A percentile compares a stretch with the other conserved stretches of the same genome.
These are phyloP conservation scores for Graphilbum sp. DNA, from an alignment of 2,329 filamentous ascomycete species.

Conservation along the genomic window DNA sequence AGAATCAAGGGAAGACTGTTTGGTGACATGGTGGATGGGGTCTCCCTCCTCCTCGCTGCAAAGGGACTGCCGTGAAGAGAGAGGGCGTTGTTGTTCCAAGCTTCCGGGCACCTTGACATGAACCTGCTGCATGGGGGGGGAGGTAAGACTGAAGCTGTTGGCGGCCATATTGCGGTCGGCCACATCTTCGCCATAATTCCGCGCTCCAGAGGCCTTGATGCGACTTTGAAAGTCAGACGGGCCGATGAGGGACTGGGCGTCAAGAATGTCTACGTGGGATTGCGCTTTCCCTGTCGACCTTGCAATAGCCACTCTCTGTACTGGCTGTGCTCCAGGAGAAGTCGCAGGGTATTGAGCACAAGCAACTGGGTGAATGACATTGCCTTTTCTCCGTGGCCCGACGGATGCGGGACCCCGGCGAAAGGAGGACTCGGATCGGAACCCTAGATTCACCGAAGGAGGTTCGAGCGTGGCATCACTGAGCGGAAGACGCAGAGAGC, in stretches of 20 bases:
- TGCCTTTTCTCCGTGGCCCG: too few species aligned
- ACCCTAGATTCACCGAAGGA: too few species aligned
- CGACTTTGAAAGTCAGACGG: constrained; percentile 31
- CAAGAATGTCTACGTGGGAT: constrained; percentile 34
- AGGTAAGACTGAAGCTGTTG: constrained; percentile 18
- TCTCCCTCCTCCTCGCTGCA: not conserved
- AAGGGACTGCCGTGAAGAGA: constrained; percentile 5
- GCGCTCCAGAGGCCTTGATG: constrained; percentile 30
- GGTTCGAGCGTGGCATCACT: too few species aligned
- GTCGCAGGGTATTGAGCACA: too few species aligned
- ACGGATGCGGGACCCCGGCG: too few species aligned
- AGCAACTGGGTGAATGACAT: too few species aligned
- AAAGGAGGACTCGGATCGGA: too few species aligned
- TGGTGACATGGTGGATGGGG: too few species aligned
- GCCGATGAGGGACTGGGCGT: constrained; percentile 36
- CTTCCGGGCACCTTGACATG: constrained; percentile 11
- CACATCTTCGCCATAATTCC: constrained; percentile 48
- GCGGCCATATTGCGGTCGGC: constrained; percentile 40
- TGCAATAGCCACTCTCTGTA: not conserved
- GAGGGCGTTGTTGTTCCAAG: not conserved
- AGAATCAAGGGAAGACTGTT: not conserved
- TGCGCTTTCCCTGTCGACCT: not conserved
- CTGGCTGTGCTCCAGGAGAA: not conserved
- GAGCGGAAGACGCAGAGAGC: too few species aligned
- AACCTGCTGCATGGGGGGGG: constrained; percentile 18